Evolutionary conservation across 108 stramenopile genomes (phyloP).

Genomic region (Discostella stelligeroides): DNA sequence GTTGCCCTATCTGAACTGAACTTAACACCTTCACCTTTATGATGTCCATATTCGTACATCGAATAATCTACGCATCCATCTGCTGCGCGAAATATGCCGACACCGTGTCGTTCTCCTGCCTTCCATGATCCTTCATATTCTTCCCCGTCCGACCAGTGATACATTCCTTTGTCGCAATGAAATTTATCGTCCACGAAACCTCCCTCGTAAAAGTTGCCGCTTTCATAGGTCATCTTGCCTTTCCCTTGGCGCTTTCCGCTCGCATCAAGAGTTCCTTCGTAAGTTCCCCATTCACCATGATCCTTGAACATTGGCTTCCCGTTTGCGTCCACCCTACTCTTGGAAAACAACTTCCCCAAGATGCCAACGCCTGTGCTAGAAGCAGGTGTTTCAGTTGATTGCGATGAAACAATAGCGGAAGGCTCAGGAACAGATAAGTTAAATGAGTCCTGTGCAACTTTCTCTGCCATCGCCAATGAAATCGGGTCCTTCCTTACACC

Average conservation of each 20-base stretch:
- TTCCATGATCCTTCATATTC: slow-evolving; percentile 17
- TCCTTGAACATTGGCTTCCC: slow-evolving; percentile 33
- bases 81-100: slow-evolving; percentile 2
- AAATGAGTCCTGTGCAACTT: slow-evolving; percentile 20
- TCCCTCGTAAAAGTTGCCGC: slow-evolving; percentile 22
- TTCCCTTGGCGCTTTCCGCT: slow-evolving; percentile 29
- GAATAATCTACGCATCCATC: slow-evolving; percentile 19
- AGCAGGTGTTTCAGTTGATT: not conserved
- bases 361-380: slow-evolving; percentile 15
- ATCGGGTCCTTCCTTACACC: slow-evolving; percentile 7
- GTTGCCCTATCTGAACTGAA: slow-evolving; percentile 9
- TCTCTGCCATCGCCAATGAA: slow-evolving; percentile 30
- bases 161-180: slow-evolving; percentile 19
- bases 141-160: slow-evolving; percentile 27
- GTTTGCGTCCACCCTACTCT: slow-evolving; percentile 2
- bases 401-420: not conserved
- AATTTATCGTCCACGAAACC: slow-evolving; percentile 34
- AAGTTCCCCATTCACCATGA: slow-evolving; percentile 35
- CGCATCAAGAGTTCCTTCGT: slow-evolving; percentile 18
- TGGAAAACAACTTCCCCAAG: slow-evolving; percentile 19
- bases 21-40: slow-evolving; percentile 17
- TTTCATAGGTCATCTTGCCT: slow-evolving; percentile 36
- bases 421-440: slow-evolving; percentile 17
- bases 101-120: slow-evolving; percentile 26
- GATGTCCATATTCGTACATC: slow-evolving; percentile 10